A percentile compares a stretch with the other conserved stretches of the same genome.
These are phyloP conservation scores for Aspergillus niger DNA, from an alignment of 2,329 filamentous ascomycete species.

Conservation along the genomic window DNA sequence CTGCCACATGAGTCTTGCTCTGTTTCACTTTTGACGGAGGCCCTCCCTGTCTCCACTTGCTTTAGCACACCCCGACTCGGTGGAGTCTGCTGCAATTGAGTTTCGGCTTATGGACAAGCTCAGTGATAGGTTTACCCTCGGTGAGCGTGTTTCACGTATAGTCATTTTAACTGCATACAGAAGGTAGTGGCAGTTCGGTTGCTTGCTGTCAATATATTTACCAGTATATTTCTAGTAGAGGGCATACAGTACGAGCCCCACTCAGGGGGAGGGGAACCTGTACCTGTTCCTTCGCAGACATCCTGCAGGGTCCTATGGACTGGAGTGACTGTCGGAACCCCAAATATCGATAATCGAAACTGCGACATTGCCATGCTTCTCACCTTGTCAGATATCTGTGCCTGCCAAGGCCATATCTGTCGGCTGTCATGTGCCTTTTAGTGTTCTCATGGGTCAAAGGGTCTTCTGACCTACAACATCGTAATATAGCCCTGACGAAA, in stretches of 20 bases:
- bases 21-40: background rate
- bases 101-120: background rate
- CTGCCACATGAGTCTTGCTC: background rate
- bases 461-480: background rate
- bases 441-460: background rate
- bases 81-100: slow-evolving; percentile 1
- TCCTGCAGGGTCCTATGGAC: background rate
- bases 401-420: background rate
- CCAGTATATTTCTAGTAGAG: background rate
- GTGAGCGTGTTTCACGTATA: background rate
- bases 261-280: background rate
- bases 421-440: background rate
- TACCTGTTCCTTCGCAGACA: background rate
- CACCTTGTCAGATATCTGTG: background rate
- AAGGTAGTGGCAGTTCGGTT: background rate
- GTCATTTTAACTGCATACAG: background rate
- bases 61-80: background rate
- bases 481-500: background rate
- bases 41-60: background rate
- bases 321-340: background rate
- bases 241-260: background rate
- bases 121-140: background rate
- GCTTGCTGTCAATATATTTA: background rate
- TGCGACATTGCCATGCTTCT: background rate
- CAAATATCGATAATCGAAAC: background rate